Conservation (phyloP, 495 filamentous ascomycete species). For the Trichodelitschia bisporula region DNA sequence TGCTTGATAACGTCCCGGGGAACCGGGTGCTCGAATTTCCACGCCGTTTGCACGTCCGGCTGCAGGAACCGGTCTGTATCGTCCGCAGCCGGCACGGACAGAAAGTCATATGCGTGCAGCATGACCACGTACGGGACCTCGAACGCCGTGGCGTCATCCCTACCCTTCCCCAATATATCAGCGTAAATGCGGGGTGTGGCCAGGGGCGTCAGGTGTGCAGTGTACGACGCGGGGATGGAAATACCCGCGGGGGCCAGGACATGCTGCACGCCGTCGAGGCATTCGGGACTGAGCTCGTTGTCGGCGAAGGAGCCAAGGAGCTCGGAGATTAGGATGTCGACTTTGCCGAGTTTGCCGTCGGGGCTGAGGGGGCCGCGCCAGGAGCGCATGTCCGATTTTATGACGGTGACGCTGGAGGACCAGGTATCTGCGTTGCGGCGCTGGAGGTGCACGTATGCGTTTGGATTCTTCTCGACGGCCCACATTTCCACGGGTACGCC, state of each 20-base stretch:
- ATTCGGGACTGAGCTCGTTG: slow-evolving; percentile 33
- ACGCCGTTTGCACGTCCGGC: slow-evolving; percentile 34
- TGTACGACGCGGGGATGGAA: slow-evolving; percentile 80
- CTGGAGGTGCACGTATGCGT: slow-evolving; percentile 80
- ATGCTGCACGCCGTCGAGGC: slow-evolving; percentile 70
- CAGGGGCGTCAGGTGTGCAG: slow-evolving; percentile 74
- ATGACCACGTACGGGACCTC: slow-evolving; percentile 84
- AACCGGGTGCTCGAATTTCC: slow-evolving; percentile 42
- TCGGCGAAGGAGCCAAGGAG: slow-evolving; percentile 57
- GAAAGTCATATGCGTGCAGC: slow-evolving; percentile 67
- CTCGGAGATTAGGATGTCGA: slow-evolving; percentile 88
- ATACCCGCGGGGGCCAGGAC: slow-evolving; percentile 55
- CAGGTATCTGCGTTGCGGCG: slow-evolving; percentile 60
- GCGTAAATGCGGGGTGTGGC: slow-evolving; percentile 67
- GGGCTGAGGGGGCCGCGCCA: slow-evolving; percentile 52
- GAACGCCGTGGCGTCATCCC: slow-evolving; percentile 17
- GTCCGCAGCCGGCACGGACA: slow-evolving; percentile 21
- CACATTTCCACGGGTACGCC: slow-evolving; percentile 60
- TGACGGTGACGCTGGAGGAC: slow-evolving; percentile 49
- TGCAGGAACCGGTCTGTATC: not conserved
- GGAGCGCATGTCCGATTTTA: slow-evolving; percentile 90
- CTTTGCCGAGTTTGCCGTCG: slow-evolving; percentile 16
- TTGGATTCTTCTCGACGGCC: slow-evolving; percentile 95
- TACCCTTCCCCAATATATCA: slow-evolving; percentile 38
- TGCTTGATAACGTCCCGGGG: slow-evolving; percentile 23